Conservation (phyloP, 441 rosid species). For the Melastoma candidum region DNA sequence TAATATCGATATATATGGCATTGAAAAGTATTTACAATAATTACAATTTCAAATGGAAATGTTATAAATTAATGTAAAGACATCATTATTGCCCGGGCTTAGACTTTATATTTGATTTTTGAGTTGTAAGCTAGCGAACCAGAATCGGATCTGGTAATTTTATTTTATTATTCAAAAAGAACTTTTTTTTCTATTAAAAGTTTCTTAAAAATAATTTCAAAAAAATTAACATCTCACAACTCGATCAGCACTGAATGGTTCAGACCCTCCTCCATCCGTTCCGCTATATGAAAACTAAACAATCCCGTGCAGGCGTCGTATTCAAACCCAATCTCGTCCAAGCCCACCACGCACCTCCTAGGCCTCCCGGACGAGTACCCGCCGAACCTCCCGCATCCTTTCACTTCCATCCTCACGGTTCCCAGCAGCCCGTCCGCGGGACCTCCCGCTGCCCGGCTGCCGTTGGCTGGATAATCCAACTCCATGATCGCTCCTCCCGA, state of each 20-base stretch:
- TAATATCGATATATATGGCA: no score
- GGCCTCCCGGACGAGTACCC: constrained; percentile 68
- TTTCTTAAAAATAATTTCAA: no score
- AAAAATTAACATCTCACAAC: constrained; percentile 12
- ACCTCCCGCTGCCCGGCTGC: background rate
- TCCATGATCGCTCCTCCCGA: constrained; percentile 74
- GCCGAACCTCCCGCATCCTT: constrained; percentile 77
- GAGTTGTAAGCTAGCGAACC: no score
- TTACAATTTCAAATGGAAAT: no score
- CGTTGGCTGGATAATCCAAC: constrained; percentile 36
- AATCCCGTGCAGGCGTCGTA: constrained; percentile 42
- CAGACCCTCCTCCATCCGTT: constrained; percentile 29
- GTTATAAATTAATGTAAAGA: no score
- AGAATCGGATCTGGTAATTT: no score
- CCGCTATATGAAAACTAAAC: constrained; percentile 32
- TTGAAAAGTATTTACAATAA: no score
- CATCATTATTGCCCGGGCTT: no score
- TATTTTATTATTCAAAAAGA: no score
- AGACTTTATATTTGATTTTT: no score
- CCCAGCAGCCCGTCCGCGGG: constrained; percentile 22
- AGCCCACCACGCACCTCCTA: constrained; percentile 49
- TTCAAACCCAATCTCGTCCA: constrained; percentile 30
- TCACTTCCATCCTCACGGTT: constrained; percentile 43
- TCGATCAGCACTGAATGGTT: constrained; percentile 38
- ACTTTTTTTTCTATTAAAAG: no score